Percentiles rank a stretch among this genome's conserved stretches.
phyloP scores from a whole-genome alignment of 2,329 filamentous ascomycete species.

The Botryosphaeria agaves region DNA sequence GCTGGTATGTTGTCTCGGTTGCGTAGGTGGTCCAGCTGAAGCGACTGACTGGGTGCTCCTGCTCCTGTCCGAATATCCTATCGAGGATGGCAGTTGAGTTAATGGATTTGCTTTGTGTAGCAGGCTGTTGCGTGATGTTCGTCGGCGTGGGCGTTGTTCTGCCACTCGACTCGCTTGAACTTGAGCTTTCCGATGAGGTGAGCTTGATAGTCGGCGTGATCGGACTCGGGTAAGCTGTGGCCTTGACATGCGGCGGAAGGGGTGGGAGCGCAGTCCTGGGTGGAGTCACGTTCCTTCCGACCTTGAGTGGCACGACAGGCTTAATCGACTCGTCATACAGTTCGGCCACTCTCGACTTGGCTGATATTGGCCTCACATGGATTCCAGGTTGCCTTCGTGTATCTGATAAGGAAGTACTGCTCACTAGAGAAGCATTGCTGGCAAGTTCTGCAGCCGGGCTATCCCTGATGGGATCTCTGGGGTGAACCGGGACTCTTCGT shows the following conservation, averaged over 20 bases:
- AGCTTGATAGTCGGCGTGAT: conserved; percentile 11
- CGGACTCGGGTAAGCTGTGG: conserved; percentile 12
- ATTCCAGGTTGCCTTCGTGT: no score
- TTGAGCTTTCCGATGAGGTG: conserved; percentile 1
- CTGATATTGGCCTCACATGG: no score
- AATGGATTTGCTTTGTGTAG: no score
- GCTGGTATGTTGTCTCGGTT: conserved; percentile 20
- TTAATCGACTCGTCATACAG: conserved; percentile 20
- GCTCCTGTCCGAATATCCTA: no score
- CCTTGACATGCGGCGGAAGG: conserved; percentile 5
- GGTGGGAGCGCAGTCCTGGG: conserved; percentile 16
- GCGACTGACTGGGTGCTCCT: conserved; percentile 13
- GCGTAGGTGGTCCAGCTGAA: conserved; percentile 25
- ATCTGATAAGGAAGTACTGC: no score
- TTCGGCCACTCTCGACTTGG: no score
- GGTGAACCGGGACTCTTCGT: no score
- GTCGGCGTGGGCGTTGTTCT: background rate
- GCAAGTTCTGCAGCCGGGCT: no score
- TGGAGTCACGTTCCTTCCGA: conserved; percentile 18
- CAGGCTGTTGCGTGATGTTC: no score
- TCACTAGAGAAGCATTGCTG: no score
- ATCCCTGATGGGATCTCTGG: no score
- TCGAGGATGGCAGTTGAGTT: conserved; percentile 8
- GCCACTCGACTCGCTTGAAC: conserved; percentile 1
- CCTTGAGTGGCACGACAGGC: conserved; percentile 24